Conservation (phyloP, 2,329 filamentous ascomycete species). For the Aspergillus aculeatinus region DNA sequence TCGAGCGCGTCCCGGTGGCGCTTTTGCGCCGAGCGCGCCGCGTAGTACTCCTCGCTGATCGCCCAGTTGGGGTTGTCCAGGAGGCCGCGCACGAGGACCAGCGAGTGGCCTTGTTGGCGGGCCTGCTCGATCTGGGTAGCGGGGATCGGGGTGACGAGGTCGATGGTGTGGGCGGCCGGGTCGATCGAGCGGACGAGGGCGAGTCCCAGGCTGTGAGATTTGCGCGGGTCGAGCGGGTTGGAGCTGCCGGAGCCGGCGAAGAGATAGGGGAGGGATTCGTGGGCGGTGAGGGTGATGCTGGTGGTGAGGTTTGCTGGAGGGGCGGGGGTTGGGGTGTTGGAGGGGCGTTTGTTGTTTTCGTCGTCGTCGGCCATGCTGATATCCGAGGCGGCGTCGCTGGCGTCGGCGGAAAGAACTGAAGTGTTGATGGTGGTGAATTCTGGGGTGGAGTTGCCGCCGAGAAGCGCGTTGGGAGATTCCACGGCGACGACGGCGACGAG, state of each 20-base stretch:
- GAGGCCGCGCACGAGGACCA: constrained; percentile 51
- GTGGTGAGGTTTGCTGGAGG: background rate
- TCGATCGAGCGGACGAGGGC: constrained; percentile 47
- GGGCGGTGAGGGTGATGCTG: constrained; percentile 42
- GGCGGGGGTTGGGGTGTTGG: constrained; percentile 7
- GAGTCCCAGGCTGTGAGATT: constrained; percentile 52
- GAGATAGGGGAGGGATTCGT: constrained; percentile 53
- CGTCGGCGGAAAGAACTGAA: background rate
- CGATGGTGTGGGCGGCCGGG: constrained; percentile 39
- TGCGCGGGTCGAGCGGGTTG: constrained; percentile 47
- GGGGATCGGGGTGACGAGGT: constrained; percentile 51
- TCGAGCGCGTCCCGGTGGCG: constrained; percentile 28
- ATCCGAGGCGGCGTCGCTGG: constrained; percentile 20
- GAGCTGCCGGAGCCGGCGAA: constrained; percentile 42
- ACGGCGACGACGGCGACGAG: constrained; percentile 55
- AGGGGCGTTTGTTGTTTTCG: background rate
- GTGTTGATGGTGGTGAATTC: background rate
- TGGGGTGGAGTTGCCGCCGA: constrained; percentile 11
- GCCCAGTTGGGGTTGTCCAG: constrained; percentile 49
- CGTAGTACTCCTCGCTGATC: constrained; percentile 44
- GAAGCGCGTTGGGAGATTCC: constrained; percentile 40
- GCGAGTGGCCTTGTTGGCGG: constrained; percentile 36
- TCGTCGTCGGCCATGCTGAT: constrained; percentile 21
- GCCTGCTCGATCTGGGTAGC: constrained; percentile 28
- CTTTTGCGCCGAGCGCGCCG: constrained; percentile 38